These are phyloP conservation scores for Ganoderma meredithae DNA, from an alignment of 1,284 basidiomycete species.

Conservation along the genomic window DNA sequence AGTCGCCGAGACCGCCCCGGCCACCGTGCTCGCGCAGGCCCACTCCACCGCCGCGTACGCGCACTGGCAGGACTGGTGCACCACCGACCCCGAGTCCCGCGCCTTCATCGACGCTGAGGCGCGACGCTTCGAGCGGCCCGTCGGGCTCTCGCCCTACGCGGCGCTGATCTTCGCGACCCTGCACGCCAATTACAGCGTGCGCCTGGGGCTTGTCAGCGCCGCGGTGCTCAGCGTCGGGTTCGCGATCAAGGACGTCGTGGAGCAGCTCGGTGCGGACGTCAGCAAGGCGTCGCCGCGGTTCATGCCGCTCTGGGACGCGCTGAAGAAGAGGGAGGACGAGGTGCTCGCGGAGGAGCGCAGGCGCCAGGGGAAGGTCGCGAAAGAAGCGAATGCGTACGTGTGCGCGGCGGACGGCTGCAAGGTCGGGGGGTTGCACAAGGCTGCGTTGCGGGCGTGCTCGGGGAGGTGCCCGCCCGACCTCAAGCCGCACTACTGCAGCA, in stretches of 20 bases:
- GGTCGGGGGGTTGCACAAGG: slow-evolving; percentile 11
- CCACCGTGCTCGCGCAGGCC: slow-evolving; percentile 7
- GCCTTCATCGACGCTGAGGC: slow-evolving; percentile 12
- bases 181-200: slow-evolving; percentile 8
- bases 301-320: slow-evolving; percentile 24
- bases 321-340: slow-evolving; percentile 20
- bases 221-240: slow-evolving; percentile 13
- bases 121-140: slow-evolving; percentile 11
- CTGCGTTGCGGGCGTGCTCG: slow-evolving; percentile 16
- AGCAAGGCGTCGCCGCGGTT: slow-evolving; percentile 8
- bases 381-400: slow-evolving; percentile 12
- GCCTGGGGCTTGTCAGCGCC: slow-evolving; percentile 20
- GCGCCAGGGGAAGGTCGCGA: slow-evolving; percentile 13
- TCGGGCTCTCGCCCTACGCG: slow-evolving; percentile 2
- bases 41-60: slow-evolving; percentile 11
- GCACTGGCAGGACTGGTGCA: slow-evolving; percentile 13
- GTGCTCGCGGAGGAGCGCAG: slow-evolving; percentile 5
- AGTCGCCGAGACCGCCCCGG: not conserved
- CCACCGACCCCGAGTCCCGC: slow-evolving; percentile 8
- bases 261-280: not conserved
- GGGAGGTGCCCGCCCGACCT: slow-evolving; percentile 23
- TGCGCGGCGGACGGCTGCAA: slow-evolving; percentile 23
- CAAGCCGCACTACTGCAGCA: slow-evolving; percentile 14
- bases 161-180: slow-evolving; percentile 10
- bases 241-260: slow-evolving; percentile 12